Conservation (phyloP, 23 red algal species). For the Agarophyton chilense region DNA sequence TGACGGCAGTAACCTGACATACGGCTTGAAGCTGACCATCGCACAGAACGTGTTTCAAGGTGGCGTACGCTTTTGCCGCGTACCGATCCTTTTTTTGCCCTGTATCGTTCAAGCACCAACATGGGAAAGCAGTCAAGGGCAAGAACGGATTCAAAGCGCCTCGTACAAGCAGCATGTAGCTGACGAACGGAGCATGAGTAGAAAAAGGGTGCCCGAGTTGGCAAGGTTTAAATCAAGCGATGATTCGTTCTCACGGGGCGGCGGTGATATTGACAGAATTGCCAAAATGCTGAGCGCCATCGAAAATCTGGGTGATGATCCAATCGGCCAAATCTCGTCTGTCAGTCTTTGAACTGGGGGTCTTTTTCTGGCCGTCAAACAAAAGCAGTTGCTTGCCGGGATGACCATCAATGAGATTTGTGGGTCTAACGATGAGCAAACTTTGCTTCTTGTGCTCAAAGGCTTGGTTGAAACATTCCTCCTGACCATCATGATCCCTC, state of each 20-base stretch:
- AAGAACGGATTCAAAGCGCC: no score
- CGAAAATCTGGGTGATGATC: slow-evolving; percentile 23
- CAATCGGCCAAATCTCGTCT: slow-evolving; percentile 29
- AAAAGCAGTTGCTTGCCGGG: neutral
- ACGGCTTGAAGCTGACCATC: no score
- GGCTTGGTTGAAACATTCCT: neutral
- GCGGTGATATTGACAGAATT: neutral
- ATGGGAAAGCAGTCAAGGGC: no score
- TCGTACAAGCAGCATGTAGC: no score
- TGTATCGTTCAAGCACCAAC: no score
- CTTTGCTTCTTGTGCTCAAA: slow-evolving; percentile 15
- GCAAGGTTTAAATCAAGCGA: no score
- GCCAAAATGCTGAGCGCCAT: neutral
- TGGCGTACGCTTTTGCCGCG: no score
- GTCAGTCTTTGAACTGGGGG: slow-evolving; percentile 18
- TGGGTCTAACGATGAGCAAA: slow-evolving; percentile 52
- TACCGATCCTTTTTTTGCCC: no score
- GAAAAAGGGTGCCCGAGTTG: no score
- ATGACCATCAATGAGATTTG: slow-evolving; percentile 36
- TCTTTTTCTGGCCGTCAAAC: slow-evolving; percentile 27
- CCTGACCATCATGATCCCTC: slow-evolving; percentile 42
- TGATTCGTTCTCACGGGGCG: neutral
- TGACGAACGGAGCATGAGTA: no score
- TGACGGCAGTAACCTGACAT: no score
- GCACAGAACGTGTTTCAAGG: no score